Evolutionary conservation across 768 basidiomycete genomes (phyloP).

Genomic region (Leucosporidium scottii): DNA sequence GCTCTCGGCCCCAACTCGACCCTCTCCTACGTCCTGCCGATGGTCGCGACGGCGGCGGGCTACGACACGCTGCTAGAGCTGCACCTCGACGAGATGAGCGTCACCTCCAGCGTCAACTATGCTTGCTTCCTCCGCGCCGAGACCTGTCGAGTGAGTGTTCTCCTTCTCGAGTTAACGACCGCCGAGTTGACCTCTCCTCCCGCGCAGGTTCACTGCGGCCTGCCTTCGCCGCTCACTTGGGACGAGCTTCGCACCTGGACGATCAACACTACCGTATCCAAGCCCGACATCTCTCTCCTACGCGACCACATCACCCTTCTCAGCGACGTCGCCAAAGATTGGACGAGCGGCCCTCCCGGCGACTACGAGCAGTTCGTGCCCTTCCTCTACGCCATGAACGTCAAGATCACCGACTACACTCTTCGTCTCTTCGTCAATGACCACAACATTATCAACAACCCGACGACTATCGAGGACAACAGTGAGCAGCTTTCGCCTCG

Average conservation of each 20-base stretch:
- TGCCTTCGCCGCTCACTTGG: constrained; percentile 79
- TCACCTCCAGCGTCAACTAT: constrained; percentile 82
- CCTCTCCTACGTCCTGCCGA: constrained; percentile 73
- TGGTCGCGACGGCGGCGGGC: constrained; percentile 64
- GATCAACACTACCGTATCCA: constrained; percentile 62
- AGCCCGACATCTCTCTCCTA: constrained; percentile 67
- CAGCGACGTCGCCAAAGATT: constrained; percentile 85
- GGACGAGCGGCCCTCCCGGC: constrained; percentile 71
- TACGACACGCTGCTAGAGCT: constrained; percentile 74
- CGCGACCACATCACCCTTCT: constrained; percentile 94
- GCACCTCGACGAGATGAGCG: constrained; percentile 66
- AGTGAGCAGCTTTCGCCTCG: constrained; percentile 47
- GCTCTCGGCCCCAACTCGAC: constrained; percentile 73
- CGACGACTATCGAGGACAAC: constrained; percentile 72
- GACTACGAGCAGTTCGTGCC: constrained; percentile 80
- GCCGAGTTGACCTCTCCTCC: not conserved
- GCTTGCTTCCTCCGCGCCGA: constrained; percentile 68
- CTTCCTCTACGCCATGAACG: constrained; percentile 62
- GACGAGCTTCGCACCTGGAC: constrained; percentile 71
- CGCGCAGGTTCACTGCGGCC: constrained; percentile 39
- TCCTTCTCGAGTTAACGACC: not conserved
- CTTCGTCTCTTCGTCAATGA: constrained; percentile 83
- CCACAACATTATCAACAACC: constrained; percentile 92
- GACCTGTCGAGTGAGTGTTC: constrained; percentile 60
- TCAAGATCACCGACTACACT: constrained; percentile 68